These are phyloP conservation scores for Fagus crenata DNA, from an alignment of 306 rosid genomes.

Conservation along the genomic window DNA sequence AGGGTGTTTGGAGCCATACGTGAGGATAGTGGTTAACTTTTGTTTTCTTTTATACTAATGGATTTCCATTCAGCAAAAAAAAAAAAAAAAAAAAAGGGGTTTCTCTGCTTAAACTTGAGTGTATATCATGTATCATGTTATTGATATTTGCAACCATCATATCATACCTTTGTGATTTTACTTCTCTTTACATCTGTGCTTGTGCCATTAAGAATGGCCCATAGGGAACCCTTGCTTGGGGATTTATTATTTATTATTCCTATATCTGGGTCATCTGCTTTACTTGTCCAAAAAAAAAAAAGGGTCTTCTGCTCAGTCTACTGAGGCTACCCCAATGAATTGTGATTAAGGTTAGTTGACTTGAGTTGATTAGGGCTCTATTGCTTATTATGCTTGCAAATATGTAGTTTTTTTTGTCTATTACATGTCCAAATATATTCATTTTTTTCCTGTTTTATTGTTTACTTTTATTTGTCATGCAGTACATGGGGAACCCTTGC, in stretches of 20 bases:
- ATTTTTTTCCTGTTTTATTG: background rate
- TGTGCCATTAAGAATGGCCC: background rate
- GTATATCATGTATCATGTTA: background rate
- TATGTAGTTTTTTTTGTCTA: conserved; percentile 17
- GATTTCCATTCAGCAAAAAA: too few relatives aligned
- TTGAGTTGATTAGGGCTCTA: conserved; percentile 20
- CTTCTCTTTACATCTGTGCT: background rate
- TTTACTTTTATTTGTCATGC: conserved; percentile 30
- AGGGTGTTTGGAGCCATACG: too few relatives aligned
- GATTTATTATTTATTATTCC: background rate
- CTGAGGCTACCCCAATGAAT: background rate
- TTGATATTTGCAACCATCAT: conserved; percentile 10
- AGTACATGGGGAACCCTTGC: conserved; percentile 95
- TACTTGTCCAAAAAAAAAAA: background rate
- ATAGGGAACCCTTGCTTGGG: background rate
- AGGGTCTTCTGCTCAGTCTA: background rate
- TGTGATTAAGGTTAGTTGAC: background rate
- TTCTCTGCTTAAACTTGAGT: background rate
- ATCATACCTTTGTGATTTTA: background rate
- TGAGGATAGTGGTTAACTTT: too few relatives aligned
- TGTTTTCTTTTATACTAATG: too few relatives aligned
- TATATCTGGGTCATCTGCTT: background rate
- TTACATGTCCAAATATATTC: conserved; percentile 8
- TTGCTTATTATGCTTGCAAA: conserved; percentile 23
- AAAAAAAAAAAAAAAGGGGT: too few relatives aligned